A percentile compares a stretch with the other conserved stretches of the same genome.
These are phyloP conservation scores for Platanthera guangdongensis DNA, from an alignment of 106 monocot species.

Conservation along the genomic window DNA sequence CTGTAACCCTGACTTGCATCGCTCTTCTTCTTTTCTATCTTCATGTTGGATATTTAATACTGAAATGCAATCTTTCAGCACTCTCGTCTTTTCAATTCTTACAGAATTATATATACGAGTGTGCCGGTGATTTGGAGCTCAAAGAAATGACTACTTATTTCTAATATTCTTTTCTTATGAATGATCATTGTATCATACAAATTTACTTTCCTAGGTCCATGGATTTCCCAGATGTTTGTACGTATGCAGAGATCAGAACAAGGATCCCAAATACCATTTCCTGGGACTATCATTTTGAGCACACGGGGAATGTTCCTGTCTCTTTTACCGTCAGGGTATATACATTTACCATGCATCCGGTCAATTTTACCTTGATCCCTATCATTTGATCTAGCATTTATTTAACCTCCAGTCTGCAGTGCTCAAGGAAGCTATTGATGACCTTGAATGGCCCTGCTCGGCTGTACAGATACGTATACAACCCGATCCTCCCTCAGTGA, in stretches of 20 bases:
- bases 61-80: too few species aligned
- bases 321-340: constrained; percentile 84
- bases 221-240: constrained; percentile 68
- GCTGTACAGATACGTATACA: constrained; percentile 75
- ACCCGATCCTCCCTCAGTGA: constrained; percentile 77
- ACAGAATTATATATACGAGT: too few species aligned
- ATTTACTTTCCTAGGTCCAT: constrained; percentile 62
- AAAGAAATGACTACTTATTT: not conserved
- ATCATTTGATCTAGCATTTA: not conserved
- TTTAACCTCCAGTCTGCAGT: constrained; percentile 48
- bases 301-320: constrained; percentile 40
- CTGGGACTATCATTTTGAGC: constrained; percentile 90
- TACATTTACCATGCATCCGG: not conserved
- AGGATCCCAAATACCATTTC: constrained; percentile 88
- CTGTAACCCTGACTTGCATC: too few species aligned
- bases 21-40: too few species aligned
- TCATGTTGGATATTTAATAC: too few species aligned
- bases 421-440: constrained; percentile 92
- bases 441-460: constrained; percentile 96
- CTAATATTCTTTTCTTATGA: not conserved
- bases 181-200: constrained; percentile 16
- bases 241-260: constrained; percentile 95
- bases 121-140: too few species aligned
- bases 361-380: not conserved
- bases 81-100: too few species aligned